phyloP scores from a whole-genome alignment of 1,139 yeast genomes.

The Scheffersomyces lignicola region DNA sequence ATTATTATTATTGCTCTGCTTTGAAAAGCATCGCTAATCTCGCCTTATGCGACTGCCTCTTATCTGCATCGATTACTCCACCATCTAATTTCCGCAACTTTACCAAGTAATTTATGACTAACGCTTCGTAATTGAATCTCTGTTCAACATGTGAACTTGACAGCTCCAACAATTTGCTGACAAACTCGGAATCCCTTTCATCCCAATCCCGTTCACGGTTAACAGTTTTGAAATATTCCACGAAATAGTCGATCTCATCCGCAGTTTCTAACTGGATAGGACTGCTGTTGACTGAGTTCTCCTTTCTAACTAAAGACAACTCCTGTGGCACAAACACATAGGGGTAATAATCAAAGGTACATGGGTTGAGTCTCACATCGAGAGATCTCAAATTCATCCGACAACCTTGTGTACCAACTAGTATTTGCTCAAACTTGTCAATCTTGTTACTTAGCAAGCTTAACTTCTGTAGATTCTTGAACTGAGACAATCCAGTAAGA shows the following conservation, averaged over 20 bases:
- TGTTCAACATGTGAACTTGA: slow-evolving; percentile 24
- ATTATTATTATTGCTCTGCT: neutral
- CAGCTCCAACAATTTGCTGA: slow-evolving; percentile 18
- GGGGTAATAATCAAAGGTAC: slow-evolving; percentile 51
- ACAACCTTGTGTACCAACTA: slow-evolving; percentile 32
- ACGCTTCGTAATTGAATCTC: slow-evolving; percentile 39
- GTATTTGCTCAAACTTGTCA: slow-evolving; percentile 28
- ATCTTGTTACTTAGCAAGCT: slow-evolving; percentile 50
- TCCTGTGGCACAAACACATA: slow-evolving; percentile 53
- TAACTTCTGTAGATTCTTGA: slow-evolving; percentile 38
- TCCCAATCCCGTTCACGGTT: slow-evolving; percentile 37
- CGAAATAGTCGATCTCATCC: slow-evolving; percentile 49
- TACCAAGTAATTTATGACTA: slow-evolving; percentile 36
- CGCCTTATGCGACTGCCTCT: slow-evolving; percentile 19
- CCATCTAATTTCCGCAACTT: slow-evolving; percentile 44
- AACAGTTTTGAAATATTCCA: slow-evolving; percentile 41
- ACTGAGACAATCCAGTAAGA: slow-evolving; percentile 26
- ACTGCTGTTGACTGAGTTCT: slow-evolving; percentile 13
- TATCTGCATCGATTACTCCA: slow-evolving; percentile 22
- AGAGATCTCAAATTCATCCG: slow-evolving; percentile 36
- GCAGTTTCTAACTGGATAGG: slow-evolving; percentile 43
- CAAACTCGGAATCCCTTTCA: slow-evolving; percentile 32
- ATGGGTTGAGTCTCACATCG: slow-evolving; percentile 53
- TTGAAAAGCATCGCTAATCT: slow-evolving; percentile 10
- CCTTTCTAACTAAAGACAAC: slow-evolving; percentile 21